Evolutionary conservation across 345 rosid species (phyloP).

Genomic region (Arabidopsis suecica): DNA sequence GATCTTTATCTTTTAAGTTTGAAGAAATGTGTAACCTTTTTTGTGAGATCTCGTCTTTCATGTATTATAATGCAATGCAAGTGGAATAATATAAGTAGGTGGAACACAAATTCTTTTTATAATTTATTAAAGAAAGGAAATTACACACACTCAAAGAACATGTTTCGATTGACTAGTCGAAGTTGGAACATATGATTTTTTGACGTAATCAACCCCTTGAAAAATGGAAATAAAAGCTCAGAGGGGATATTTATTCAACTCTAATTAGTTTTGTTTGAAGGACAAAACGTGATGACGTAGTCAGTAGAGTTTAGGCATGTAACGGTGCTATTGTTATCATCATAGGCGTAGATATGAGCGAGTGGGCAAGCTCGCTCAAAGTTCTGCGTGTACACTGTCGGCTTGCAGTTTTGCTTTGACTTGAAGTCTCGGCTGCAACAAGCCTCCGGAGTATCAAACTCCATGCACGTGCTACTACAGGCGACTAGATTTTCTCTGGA

Average conservation of each 20-base stretch:
- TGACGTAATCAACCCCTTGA: neutral
- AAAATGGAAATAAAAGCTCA: neutral
- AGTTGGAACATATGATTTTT: neutral
- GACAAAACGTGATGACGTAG: slow-evolving; percentile 37
- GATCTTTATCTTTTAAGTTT: no score
- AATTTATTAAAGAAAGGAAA: neutral
- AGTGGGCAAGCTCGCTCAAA: slow-evolving; percentile 32
- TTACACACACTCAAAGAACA: neutral
- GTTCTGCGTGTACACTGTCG: slow-evolving; percentile 26
- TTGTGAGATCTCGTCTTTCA: no score
- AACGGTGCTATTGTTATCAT: slow-evolving; percentile 24
- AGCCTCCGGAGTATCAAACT: neutral
- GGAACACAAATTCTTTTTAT: neutral
- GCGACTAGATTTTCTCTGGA: neutral
- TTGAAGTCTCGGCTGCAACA: slow-evolving; percentile 13
- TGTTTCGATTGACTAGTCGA: neutral
- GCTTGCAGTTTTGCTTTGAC: slow-evolving; percentile 41
- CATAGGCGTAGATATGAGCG: slow-evolving; percentile 26
- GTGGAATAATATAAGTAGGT: neutral
- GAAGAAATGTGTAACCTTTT: no score
- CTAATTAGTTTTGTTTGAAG: neutral
- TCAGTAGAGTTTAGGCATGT: slow-evolving; percentile 32
- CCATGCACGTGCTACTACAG: slow-evolving; percentile 20
- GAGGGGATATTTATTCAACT: neutral
- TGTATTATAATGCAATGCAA: no score